phyloP scores from a whole-genome alignment of 306 rosid species.

The Corylus americana region DNA sequence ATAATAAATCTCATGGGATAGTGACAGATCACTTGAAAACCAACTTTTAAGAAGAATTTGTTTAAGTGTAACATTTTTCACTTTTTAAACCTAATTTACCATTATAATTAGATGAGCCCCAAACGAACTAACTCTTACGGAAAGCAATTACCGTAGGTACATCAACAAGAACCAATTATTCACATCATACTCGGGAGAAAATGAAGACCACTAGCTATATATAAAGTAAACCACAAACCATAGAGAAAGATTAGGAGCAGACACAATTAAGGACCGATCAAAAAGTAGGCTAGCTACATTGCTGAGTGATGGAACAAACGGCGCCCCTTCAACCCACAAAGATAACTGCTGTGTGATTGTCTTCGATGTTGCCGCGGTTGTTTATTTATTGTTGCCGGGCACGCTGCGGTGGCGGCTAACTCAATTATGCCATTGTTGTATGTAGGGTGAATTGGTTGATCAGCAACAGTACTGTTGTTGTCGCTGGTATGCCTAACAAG shows the following conservation, averaged over 20 bases:
- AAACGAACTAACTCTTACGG: neutral
- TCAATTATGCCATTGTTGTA: constrained; percentile 15
- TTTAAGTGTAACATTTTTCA: no score
- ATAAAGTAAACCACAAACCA: neutral
- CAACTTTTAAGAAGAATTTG: no score
- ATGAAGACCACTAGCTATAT: neutral
- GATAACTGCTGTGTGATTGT: constrained; percentile 32
- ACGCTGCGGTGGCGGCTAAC: constrained; percentile 20
- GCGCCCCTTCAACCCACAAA: constrained; percentile 48
- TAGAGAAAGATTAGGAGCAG: neutral
- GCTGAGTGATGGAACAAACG: constrained; percentile 43
- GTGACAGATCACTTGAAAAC: no score
- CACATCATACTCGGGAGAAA: neutral
- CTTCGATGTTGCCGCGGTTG: constrained; percentile 5
- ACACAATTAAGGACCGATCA: neutral
- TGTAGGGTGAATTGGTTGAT: constrained; percentile 21
- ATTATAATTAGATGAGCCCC: neutral
- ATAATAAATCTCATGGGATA: no score
- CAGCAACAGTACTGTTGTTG: neutral
- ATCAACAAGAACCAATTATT: neutral
- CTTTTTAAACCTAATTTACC: neutral
- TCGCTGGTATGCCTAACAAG: constrained; percentile 46
- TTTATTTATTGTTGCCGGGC: neutral
- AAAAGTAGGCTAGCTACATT: constrained; percentile 18
- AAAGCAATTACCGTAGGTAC: neutral